Percentiles rank a stretch among this genome's conserved stretches.
These are phyloP conservation scores for Lepidium africanum DNA, from an alignment of 345 rosid genomes.

Conservation along the genomic window DNA sequence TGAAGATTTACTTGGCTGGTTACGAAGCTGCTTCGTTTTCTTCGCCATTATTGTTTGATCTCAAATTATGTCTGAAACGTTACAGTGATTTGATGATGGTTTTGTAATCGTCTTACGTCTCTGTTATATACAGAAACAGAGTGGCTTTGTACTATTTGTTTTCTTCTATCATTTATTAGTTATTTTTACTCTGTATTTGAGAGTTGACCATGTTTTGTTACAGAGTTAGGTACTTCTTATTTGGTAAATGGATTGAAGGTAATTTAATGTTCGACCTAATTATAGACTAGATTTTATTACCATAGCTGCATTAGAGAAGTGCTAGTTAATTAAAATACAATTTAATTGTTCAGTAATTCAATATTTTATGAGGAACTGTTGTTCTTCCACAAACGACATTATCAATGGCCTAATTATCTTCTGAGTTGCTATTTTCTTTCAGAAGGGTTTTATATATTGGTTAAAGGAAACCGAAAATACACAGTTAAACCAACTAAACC, in stretches of 20 bases:
- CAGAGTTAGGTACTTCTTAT: constrained; percentile 1
- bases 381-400: neutral
- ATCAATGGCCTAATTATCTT: no score
- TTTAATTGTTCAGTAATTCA: neutral
- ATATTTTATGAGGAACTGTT: neutral
- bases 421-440: neutral
- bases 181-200: neutral
- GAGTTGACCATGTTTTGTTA: neutral
- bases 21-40: constrained; percentile 50
- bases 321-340: neutral
- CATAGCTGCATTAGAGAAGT: neutral
- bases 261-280: neutral
- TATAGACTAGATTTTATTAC: neutral
- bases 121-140: constrained; percentile 1
- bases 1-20: constrained; percentile 41
- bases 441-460: neutral
- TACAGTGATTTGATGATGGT: neutral
- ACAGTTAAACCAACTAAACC: neutral
- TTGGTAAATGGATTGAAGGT: neutral
- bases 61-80: neutral
- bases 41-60: constrained; percentile 30
- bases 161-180: neutral
- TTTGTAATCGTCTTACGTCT: neutral
- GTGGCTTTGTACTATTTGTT: neutral
- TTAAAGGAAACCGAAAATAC: neutral